These are phyloP conservation scores for Acarospora socialis DNA, from an alignment of 2,329 filamentous ascomycete genomes.

Conservation along the genomic window DNA sequence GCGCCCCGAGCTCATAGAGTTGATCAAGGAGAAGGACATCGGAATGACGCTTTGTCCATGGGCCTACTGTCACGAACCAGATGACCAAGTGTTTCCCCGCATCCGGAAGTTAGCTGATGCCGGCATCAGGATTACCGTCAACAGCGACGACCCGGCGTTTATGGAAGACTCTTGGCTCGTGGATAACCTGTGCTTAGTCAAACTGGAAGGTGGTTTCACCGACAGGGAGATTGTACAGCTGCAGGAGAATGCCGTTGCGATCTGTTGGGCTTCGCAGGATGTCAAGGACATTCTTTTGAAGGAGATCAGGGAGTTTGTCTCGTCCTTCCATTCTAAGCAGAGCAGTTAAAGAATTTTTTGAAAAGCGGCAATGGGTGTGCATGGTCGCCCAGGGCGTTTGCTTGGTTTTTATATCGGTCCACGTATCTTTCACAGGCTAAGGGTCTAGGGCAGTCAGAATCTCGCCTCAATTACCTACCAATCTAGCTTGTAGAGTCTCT, in stretches of 20 bases:
- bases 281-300: too few species aligned
- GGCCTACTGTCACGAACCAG: conserved; percentile 27
- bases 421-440: too few species aligned
- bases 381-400: too few species aligned
- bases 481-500: too few species aligned
- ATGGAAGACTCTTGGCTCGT: conserved; percentile 38
- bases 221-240: conserved; percentile 31
- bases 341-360: too few species aligned
- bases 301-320: too few species aligned
- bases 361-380: too few species aligned
- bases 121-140: conserved; percentile 34
- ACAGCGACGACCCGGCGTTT: conserved; percentile 36
- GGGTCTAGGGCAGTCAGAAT: too few species aligned
- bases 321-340: too few species aligned
- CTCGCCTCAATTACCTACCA: too few species aligned
- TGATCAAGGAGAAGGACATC: conserved; percentile 22
- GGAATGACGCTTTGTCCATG: conserved; percentile 30
- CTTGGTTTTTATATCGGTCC: too few species aligned
- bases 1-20: conserved; percentile 19
- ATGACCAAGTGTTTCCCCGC: conserved; percentile 31
- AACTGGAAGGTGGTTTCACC: conserved; percentile 27
- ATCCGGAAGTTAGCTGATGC: conserved; percentile 30
- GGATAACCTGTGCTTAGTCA: conserved; percentile 33
- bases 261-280: conserved; percentile 31
- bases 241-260: conserved; percentile 29